Evolutionary conservation across 2,329 filamentous ascomycete species (phyloP).

Genomic region (Diaporthe amygdali): DNA sequence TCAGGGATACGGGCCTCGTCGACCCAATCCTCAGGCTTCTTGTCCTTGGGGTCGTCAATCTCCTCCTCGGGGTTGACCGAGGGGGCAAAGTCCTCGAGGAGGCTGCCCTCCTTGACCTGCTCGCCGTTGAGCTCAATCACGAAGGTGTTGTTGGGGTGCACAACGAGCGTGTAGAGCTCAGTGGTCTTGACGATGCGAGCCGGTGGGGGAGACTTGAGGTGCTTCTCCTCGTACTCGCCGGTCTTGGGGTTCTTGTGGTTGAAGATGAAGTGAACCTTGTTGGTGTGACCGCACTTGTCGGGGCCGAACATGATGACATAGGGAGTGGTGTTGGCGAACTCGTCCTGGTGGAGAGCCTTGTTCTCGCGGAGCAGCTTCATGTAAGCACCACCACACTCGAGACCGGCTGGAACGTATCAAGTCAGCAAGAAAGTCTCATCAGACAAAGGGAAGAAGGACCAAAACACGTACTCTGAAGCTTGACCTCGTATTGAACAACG

Average conservation of each 20-base stretch:
- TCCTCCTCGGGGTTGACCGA: slow-evolving; percentile 93
- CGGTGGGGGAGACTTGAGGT: slow-evolving; percentile 81
- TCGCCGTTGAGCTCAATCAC: slow-evolving; percentile 91
- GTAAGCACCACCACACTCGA: slow-evolving; percentile 98
- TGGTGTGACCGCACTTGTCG: slow-evolving; percentile 98
- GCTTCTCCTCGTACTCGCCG: slow-evolving; percentile 99
- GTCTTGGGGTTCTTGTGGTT: slow-evolving; percentile 99
- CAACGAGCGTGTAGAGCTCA: slow-evolving; percentile 94
- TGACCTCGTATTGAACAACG: slow-evolving; percentile 98
- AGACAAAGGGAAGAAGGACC: neutral
- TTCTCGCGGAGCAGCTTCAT: slow-evolving; percentile 98
- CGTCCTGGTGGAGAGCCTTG: slow-evolving; percentile 93
- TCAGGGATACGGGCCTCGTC: slow-evolving; percentile 91
- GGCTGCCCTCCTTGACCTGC: slow-evolving; percentile 84
- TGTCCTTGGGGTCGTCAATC: slow-evolving; percentile 93
- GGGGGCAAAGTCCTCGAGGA: slow-evolving; percentile 92
- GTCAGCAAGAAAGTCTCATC: neutral
- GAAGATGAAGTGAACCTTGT: slow-evolving; percentile 99
- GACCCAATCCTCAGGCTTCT: slow-evolving; percentile 95
- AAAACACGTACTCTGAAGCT: slow-evolving; percentile 84
- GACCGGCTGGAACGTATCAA: slow-evolving; percentile 68
- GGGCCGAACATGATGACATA: slow-evolving; percentile 99
- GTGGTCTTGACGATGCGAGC: slow-evolving; percentile 91
- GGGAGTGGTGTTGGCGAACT: slow-evolving; percentile 96
- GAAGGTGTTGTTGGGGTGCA: slow-evolving; percentile 96